Evolutionary conservation across 2,329 filamentous ascomycete genomes (phyloP), one percentile per base, ranked within the genome.

Genomic region (Orbilia quercus): DNA sequence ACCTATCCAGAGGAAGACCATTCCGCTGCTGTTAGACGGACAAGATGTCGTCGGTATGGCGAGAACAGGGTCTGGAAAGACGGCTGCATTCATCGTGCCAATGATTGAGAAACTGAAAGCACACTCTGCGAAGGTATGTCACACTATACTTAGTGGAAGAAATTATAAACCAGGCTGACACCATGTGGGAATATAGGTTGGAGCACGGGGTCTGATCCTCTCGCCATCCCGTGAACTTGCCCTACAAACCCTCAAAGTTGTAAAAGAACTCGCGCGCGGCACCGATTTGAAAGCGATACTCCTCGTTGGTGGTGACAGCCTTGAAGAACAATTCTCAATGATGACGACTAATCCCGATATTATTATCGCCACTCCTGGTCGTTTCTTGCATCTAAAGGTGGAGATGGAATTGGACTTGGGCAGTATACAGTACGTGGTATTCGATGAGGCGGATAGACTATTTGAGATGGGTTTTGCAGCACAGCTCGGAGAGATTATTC

Each of bases 11-110:
- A 88, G 95, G 77, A 98, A 98, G 82, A 91, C 95, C 1, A 96
- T 99, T 51, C 96, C 95, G 2, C 84, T 98, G 63, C 88, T 99
- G 63, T 84, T 98, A 77, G 91, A 96, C 74, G 87, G 90, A 60
- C 91, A 92, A 82, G 95, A 99, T 85, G 91, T 98, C n/a, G 94
- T 99, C 22, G 96, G 93, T 76, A 99, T 99, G 95, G 95, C 95
- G 6, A 86, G 96, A 76, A 99, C 96, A n/a, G 95, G 95, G 80
- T 98, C 93, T 18, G 95, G 95, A 83, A 99, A 99, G 84, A 99
- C 96, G 0, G 95, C 93, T 0, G 95, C 95, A 20, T 99, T 99
- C 81, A 92, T 98, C 23, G 96, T 99, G 76, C 95, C 95, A 45
- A 96, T 99, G 94, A 92, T 99, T 74, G 92, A 99, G 83, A 91